Evolutionary conservation across 2,329 filamentous ascomycete genomes (phyloP).

Genomic region (Pestalotiopsis sp.): DNA sequence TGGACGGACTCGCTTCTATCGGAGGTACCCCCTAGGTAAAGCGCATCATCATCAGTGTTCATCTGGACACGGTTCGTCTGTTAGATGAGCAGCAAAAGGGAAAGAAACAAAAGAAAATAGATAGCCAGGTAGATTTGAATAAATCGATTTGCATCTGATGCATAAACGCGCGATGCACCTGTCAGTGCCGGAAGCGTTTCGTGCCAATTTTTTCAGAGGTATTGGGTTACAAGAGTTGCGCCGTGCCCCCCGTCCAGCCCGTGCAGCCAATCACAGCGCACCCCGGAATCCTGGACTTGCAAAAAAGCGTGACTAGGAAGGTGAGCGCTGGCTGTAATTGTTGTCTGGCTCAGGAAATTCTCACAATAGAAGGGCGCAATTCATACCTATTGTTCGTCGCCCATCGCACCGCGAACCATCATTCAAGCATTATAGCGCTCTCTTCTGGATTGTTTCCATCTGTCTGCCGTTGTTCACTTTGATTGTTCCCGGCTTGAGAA

Average conservation of each 20-base stretch:
- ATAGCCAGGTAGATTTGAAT: background rate
- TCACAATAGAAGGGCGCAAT: conserved; percentile 28
- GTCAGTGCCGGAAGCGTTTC: conserved; percentile 6
- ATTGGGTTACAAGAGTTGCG: conserved; percentile 6
- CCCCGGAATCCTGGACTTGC: conserved; percentile 1
- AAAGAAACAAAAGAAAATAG: background rate
- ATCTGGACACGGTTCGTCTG: background rate
- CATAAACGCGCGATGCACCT: background rate
- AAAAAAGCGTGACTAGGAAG: conserved; percentile 16
- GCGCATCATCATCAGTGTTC: background rate
- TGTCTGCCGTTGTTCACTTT: conserved; percentile 7
- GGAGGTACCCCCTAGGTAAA: background rate
- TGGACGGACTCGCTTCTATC: background rate
- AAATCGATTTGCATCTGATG: background rate
- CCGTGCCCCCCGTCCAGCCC: background rate
- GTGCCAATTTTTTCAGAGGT: conserved; percentile 9
- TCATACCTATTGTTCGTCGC: conserved; percentile 22
- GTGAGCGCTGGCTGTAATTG: conserved; percentile 24
- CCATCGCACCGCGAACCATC: conserved; percentile 14
- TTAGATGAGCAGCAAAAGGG: background rate
- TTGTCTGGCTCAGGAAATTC: conserved; percentile 32
- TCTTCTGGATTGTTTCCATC: conserved; percentile 15
- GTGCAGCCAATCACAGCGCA: background rate
- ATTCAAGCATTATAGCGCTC: conserved; percentile 7
- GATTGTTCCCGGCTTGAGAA: background rate